phyloP scores from a whole-genome alignment of 306 rosid species.

The Hippophae gyantsensis region DNA sequence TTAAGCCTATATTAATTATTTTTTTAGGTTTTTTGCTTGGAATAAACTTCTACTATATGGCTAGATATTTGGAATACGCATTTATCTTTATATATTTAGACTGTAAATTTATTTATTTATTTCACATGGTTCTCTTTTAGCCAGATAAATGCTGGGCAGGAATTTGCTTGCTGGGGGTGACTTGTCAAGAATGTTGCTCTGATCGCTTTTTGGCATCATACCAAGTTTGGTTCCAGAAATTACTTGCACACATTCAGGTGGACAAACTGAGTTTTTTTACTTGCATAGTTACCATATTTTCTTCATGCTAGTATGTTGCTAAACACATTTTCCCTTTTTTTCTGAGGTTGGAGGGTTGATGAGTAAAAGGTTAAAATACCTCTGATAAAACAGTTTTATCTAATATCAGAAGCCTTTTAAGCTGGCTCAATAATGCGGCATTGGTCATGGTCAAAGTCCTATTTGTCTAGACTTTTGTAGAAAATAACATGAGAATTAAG shows the following conservation, averaged over 20 bases:
- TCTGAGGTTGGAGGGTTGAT: too few relatives aligned
- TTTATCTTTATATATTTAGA: constrained; percentile 3
- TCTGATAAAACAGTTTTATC: too few relatives aligned
- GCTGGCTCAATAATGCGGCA: too few relatives aligned
- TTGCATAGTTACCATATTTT: background rate
- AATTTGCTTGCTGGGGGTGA: constrained; percentile 67
- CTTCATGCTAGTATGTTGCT: too few relatives aligned
- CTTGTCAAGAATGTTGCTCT: constrained; percentile 66
- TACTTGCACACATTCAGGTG: constrained; percentile 69
- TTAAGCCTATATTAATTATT: too few relatives aligned
- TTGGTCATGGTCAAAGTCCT: too few relatives aligned
- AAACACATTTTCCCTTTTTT: too few relatives aligned
- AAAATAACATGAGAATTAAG: too few relatives aligned
- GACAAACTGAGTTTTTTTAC: background rate
- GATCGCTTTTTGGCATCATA: constrained; percentile 59
- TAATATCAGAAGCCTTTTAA: too few relatives aligned
- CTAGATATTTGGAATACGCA: background rate
- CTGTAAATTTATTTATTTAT: constrained; percentile 7
- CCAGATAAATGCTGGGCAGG: constrained; percentile 95
- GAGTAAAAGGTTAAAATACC: too few relatives aligned
- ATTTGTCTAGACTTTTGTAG: too few relatives aligned
- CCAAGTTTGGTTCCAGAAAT: constrained; percentile 56
- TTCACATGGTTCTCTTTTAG: constrained; percentile 32
- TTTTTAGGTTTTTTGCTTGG: too few relatives aligned
- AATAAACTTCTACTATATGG: background rate